Conservation (phyloP, 352 stramenopile species). For the Blastocystis sp. region DNA sequence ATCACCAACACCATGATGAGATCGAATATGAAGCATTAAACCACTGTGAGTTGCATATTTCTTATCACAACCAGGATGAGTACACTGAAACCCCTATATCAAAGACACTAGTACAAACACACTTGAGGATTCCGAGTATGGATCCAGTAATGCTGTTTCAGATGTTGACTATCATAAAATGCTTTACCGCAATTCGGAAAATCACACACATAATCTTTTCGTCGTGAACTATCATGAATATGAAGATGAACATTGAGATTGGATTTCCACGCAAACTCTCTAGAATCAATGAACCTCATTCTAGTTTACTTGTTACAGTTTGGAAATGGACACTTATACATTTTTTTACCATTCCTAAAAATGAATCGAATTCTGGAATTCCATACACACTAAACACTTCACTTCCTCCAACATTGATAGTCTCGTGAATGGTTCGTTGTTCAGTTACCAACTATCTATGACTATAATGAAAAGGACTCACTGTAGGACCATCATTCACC, state of each 20-base stretch:
- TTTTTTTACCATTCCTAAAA: not conserved
- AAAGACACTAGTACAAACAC: not conserved
- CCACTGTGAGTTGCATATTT: slow-evolving; percentile 51
- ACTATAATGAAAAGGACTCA: not conserved
- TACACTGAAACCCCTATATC: slow-evolving; percentile 1
- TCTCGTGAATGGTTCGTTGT: slow-evolving; percentile 2
- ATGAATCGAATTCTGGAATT: not conserved
- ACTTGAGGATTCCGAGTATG: slow-evolving; percentile 45
- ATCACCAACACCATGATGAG: slow-evolving; percentile 11
- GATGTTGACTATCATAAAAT: slow-evolving; percentile 58
- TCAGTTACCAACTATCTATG: not conserved
- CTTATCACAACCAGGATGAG: slow-evolving; percentile 45
- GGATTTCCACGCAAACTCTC: slow-evolving; percentile 51
- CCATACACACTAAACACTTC: not conserved
- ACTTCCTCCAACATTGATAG: not conserved
- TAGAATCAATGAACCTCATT: not conserved
- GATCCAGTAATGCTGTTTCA: slow-evolving; percentile 45
- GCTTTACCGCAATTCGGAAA: slow-evolving; percentile 35
- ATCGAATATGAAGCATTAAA: slow-evolving; percentile 37
- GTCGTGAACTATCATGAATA: slow-evolving; percentile 45
- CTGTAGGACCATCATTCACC: not conserved
- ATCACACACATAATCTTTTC: slow-evolving; percentile 32
- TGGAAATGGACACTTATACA: slow-evolving; percentile 39
- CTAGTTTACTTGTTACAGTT: slow-evolving; percentile 47
- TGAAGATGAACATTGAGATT: slow-evolving; percentile 53